Evolutionary conservation across 1,139 yeast genomes (phyloP).

Genomic region (Trichomonascaceae sp.): DNA sequence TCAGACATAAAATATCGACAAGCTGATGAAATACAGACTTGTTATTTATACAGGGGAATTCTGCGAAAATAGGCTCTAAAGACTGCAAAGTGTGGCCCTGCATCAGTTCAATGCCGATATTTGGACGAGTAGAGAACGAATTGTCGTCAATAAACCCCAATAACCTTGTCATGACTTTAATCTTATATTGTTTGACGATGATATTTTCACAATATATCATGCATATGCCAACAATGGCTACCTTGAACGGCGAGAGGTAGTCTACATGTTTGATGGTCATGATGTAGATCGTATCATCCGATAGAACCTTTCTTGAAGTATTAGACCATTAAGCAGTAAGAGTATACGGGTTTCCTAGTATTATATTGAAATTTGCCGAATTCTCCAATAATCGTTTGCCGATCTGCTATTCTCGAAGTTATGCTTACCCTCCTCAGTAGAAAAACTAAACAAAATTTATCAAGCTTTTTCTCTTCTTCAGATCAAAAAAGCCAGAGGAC

Average conservation of each 20-base stretch:
- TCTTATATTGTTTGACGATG: constrained; percentile 15
- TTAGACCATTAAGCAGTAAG: not conserved
- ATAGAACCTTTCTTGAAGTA: not conserved
- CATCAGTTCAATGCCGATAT: constrained; percentile 10
- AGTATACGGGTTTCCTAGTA: not conserved
- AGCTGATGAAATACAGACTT: not conserved
- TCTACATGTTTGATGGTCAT: constrained; percentile 9
- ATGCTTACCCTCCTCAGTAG: not conserved
- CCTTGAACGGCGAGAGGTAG: constrained; percentile 26
- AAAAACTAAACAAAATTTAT: not conserved
- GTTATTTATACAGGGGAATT: not conserved
- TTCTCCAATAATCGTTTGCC: not conserved
- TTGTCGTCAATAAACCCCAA: constrained; percentile 22
- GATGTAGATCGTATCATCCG: not conserved
- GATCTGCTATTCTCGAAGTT: not conserved
- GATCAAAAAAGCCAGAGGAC: constrained; percentile 32
- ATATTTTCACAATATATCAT: constrained; percentile 23
- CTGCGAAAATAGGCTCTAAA: constrained; percentile 5
- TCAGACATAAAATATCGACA: not conserved
- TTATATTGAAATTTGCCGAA: not conserved
- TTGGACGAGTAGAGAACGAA: constrained; percentile 5
- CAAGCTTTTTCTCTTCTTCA: constrained; percentile 30
- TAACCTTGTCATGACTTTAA: constrained; percentile 20
- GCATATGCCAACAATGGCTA: constrained; percentile 21
- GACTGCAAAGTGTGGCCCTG: constrained; percentile 7